Conservation (phyloP, 2,329 filamentous ascomycete genomes). For the Ambrosiella beaveri region DNA sequence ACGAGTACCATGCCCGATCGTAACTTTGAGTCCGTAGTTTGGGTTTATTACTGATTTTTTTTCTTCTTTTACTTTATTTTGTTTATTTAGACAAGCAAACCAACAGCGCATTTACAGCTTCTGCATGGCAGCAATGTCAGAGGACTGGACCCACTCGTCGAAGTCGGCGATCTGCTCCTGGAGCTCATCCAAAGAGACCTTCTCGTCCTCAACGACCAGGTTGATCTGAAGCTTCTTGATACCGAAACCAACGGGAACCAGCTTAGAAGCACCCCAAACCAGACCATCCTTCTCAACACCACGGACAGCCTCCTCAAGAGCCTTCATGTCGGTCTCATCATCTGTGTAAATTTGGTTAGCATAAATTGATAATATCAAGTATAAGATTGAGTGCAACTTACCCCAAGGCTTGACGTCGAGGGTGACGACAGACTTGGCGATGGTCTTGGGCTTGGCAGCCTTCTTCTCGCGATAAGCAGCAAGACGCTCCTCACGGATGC, state of each 20-base stretch:
- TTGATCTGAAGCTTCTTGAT: constrained; percentile 99
- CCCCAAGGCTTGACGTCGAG: constrained; percentile 98
- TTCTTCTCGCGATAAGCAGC: constrained; percentile 96
- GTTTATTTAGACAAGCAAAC: constrained; percentile 3
- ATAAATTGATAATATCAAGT: constrained; percentile 15
- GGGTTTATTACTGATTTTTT: constrained; percentile 8
- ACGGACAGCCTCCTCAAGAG: constrained; percentile 65
- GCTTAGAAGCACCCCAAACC: constrained; percentile 83
- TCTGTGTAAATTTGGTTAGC: constrained; percentile 31
- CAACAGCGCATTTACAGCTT: constrained; percentile 49
- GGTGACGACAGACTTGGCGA: constrained; percentile 91
- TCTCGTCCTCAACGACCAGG: constrained; percentile 72
- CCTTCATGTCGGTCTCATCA: constrained; percentile 83
- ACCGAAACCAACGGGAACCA: constrained; percentile 84
- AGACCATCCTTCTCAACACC: constrained; percentile 83
- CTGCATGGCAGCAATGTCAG: constrained; percentile 80
- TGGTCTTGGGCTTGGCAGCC: constrained; percentile 76
- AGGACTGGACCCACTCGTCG: constrained; percentile 93
- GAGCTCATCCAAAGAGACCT: constrained; percentile 63
- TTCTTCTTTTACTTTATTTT: constrained; percentile 12
- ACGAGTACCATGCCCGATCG: neutral
- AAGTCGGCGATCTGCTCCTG: constrained; percentile 66
- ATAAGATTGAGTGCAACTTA: constrained; percentile 36
- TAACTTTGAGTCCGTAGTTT: neutral
- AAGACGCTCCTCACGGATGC: constrained; percentile 73